Base-by-base conservation (phyloP, 345 rosid genomes). In the Luvunga scandens region DNA sequence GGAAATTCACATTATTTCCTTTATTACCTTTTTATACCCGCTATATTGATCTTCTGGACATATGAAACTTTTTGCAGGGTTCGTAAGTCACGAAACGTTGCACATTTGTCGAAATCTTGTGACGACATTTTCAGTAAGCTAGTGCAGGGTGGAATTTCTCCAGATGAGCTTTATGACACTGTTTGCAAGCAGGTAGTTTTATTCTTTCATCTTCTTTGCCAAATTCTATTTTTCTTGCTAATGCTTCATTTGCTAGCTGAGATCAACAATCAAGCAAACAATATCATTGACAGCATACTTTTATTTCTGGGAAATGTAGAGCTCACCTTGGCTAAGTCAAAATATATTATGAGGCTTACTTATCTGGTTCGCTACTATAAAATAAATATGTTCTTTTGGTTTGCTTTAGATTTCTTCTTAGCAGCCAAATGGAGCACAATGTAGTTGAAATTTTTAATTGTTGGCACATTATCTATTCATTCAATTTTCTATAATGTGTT, bases 121-220 rank as follows among this genome's bases (percentile, higher is more conserved):
- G 97, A 95, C 78, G 98, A 94, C 84, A 90, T 91, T 81, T 95
- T 95, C 79, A 86, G 67, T 71, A 92, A 92, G 87, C 84, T 95
- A 82, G 75, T 93, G 73, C 98, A 92, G 82, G 85, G 94, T 79
- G 99, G 95, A 62, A 82, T 91, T 62, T 87, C 98, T 30, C 85
- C 93, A 6, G 91, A 92, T 21, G 88, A 89, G 77, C 99, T 96
- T 80, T 96, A 92, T 84, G 28, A 85, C 28, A 91, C 90, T 16
- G 90, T 93, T 69, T 96, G 98, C 92, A 92, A 92, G 81, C 99
- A 95, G 97, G 98, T 93, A 33, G 31, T 48, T 81, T 79, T 34
- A 39, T 74, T 62, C 22, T 57, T 28, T 57, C 16, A 74, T 38
- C 56, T 30, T 56, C 69, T 79, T 38, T 38, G 31, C 56, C 69